Evolutionary conservation across 306 rosid genomes (phyloP).

Genomic region (Medicago truncatula): MtrunA17r5.0-ANR NC_053043.1:2820001-2820500

Average conservation of each 20-base stretch:
- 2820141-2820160: too few species aligned
- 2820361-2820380: conserved; percentile 65
- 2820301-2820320: conserved; percentile 64
- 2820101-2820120: too few species aligned
- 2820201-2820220: background rate
- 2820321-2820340: conserved; percentile 64
- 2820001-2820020: background rate
- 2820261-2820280: conserved; percentile 68
- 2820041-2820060: background rate
- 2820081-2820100: too few species aligned
- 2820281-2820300: conserved; percentile 70
- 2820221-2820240: conserved; percentile 67
- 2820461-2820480: conserved; percentile 70
- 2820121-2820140: too few species aligned
- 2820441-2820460: conserved; percentile 72
- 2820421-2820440: conserved; percentile 76
- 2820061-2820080: too few species aligned
- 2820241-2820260: conserved; percentile 71
- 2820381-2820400: conserved; percentile 63
- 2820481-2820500: conserved; percentile 81
- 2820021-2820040: too few species aligned
- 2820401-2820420: conserved; percentile 86
- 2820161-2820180: background rate
- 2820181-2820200: background rate
- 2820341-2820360: conserved; percentile 66